Evolutionary conservation across 148 eudicot genomes (phyloP), one percentile per base, ranked within the genome.

Genomic region (Amaranthus palmeri): DNA sequence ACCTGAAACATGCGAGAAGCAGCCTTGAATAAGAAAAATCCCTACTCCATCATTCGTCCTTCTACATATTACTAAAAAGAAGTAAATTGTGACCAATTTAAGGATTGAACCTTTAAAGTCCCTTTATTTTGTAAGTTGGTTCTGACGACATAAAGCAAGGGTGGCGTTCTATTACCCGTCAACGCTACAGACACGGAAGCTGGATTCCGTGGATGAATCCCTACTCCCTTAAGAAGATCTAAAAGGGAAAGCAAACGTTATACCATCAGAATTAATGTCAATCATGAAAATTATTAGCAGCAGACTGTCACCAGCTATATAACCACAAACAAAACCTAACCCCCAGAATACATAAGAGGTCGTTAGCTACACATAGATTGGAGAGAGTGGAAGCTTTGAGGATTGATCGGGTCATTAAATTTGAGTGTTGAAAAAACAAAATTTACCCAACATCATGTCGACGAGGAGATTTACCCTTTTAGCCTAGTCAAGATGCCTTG

Each of bases 1-100:
- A 92, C 92, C 95, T 93, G 75, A 61, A 82, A 72, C 65, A 68
- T 13, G 15, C 44, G 25, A 10, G 51, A 72, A 76, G 45, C 50
- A 78, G 54, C 64, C 5, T 58, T 60, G 4, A 70, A 43, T 0
- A 47, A 25, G 14, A 12, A 18, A 3, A 47, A 45, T 7, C 3
- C 36, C 67, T 44, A 4, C n/a, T 13, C 10, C 62, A 43, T 7
- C 0, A 18, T 12, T 10, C 46, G 6, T 70, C 47, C 25, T 44
- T 12, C 8, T 25, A 54, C 46, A 51, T 11, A 43, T 13, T 48
- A 42, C 52, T 45, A 61, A 14, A 47, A 67, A 77, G 18, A 71
- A 36, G 40, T n/a, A 47, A 4, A 49, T 71, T 7, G 43, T 13
- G 65, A 61, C 50, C n/a, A 65, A 66, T 61, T 67, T 60, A 70